Evolutionary conservation across 2,329 filamentous ascomycete genomes (phyloP).

Genomic region (Aschersonia sp.): DNA sequence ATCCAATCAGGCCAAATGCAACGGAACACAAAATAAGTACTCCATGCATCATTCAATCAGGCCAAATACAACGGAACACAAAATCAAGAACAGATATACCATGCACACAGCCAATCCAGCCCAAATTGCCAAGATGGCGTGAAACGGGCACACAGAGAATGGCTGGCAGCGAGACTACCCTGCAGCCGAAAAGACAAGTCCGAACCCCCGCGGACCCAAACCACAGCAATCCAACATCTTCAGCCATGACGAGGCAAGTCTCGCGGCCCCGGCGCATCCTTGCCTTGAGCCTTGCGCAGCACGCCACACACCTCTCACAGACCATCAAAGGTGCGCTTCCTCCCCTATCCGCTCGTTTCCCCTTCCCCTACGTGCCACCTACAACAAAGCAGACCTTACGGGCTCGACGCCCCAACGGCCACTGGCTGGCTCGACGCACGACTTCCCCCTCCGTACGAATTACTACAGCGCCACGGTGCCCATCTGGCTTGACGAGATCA

Average conservation of each 20-base stretch:
- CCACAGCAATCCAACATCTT: not conserved
- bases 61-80: no score
- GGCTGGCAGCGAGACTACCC: no score
- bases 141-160: no score
- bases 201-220: no score
- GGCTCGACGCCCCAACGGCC: conserved; percentile 24
- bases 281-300: conserved; percentile 36
- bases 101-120: no score
- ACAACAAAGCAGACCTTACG: conserved; percentile 30
- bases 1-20: no score
- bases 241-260: not conserved
- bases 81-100: no score
- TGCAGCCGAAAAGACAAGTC: no score
- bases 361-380: not conserved
- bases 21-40: no score
- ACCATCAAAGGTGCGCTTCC: conserved; percentile 36
- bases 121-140: no score
- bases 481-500: conserved; percentile 52
- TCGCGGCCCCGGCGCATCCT: conserved; percentile 38
- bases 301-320: conserved; percentile 28
- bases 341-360: not conserved
- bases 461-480: conserved; percentile 50
- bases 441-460: conserved; percentile 36
- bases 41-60: no score
- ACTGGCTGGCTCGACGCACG: conserved; percentile 46